Conservation (phyloP, 805 yeast species). For the Ogataea thermomethanolica region DNA sequence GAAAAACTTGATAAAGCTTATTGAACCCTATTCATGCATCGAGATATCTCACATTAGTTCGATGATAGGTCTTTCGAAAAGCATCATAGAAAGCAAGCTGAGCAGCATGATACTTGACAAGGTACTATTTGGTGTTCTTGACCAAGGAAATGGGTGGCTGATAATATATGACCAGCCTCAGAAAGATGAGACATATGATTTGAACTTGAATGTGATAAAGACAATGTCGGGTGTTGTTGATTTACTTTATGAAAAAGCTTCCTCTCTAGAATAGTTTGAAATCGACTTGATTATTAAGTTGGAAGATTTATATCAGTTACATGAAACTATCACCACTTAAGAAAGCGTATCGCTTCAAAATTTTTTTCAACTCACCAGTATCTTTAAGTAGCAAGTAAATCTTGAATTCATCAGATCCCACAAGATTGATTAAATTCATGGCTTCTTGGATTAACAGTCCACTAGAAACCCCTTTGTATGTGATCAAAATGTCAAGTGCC, state of each 20-base stretch:
- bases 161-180: constrained; percentile 86
- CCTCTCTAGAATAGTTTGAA: constrained; percentile 57
- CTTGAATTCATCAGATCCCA: constrained; percentile 64
- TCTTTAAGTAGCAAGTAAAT: constrained; percentile 62
- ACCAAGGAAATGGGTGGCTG: constrained; percentile 98
- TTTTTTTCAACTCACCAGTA: constrained; percentile 36
- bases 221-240: constrained; percentile 88
- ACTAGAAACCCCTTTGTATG: constrained; percentile 37
- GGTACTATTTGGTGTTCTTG: constrained; percentile 93
- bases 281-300: constrained; percentile 27
- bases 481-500: constrained; percentile 52
- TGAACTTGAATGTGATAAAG: constrained; percentile 81
- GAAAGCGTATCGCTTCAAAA: constrained; percentile 56
- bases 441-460: constrained; percentile 52
- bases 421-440: constrained; percentile 52
- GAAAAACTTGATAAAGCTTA: constrained; percentile 88
- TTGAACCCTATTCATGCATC: constrained; percentile 95
- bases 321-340: constrained; percentile 39
- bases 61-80: constrained; percentile 80
- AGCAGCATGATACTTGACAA: constrained; percentile 96
- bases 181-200: constrained; percentile 83
- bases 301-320: not conserved
- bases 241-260: constrained; percentile 88
- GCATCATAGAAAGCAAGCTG: constrained; percentile 89
- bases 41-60: constrained; percentile 86